These are phyloP conservation scores for Metarhizium anisopliae DNA, from an alignment of 2,329 filamentous ascomycete genomes.

Conservation along the genomic window DNA sequence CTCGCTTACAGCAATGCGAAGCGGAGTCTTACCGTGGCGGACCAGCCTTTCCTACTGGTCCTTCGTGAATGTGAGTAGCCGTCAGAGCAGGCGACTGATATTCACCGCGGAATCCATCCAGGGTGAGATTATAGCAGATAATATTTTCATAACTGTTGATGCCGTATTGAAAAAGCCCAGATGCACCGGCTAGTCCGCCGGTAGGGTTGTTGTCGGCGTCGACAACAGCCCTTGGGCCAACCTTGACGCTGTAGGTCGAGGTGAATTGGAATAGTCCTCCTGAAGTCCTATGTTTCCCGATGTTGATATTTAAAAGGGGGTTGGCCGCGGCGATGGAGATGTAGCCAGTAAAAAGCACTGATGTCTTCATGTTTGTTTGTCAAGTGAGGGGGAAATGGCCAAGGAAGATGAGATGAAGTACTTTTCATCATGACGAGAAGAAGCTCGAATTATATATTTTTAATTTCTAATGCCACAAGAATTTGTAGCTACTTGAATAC, in stretches of 20 bases:
- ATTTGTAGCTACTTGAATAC: too few species aligned
- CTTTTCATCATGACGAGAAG: too few species aligned
- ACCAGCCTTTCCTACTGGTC: slow-evolving; percentile 32
- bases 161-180: slow-evolving; percentile 41
- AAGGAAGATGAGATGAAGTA: too few species aligned
- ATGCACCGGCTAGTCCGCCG: slow-evolving; percentile 33
- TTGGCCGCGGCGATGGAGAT: too few species aligned
- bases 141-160: slow-evolving; percentile 37
- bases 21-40: slow-evolving; percentile 33
- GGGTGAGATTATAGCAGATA: slow-evolving; percentile 42
- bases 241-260: neutral
- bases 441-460: too few species aligned
- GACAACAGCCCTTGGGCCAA: neutral
- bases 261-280: neutral
- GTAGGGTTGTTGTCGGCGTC: slow-evolving; percentile 11
- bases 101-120: slow-evolving; percentile 37
- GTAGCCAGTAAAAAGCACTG: too few species aligned
- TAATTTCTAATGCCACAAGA: too few species aligned
- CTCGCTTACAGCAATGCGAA: too few species aligned
- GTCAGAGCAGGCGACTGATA: slow-evolving; percentile 41
- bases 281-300: too few species aligned
- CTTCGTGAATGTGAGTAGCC: slow-evolving; percentile 48
- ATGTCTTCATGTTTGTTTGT: too few species aligned
- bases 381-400: too few species aligned
- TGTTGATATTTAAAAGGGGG: too few species aligned